A percentile compares a stretch with the other conserved stretches of the same genome.
phyloP scores from a whole-genome alignment of 1,284 basidiomycete species.

The Pterula multifida region DNA sequence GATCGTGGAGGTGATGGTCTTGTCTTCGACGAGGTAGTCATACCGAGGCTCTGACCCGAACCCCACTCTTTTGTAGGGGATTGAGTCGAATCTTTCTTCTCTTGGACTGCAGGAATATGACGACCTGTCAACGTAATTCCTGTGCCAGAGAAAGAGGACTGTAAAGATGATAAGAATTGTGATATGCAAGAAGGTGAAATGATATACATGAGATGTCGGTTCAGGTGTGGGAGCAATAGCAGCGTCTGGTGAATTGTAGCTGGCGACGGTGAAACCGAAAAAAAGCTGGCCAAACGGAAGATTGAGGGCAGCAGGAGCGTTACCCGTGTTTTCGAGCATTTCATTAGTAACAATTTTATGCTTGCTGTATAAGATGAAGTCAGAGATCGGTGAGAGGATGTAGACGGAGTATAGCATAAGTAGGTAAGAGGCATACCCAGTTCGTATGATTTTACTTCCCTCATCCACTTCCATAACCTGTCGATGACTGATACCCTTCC shows the following conservation, averaged over 20 bases:
- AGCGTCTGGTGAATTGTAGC: slow-evolving; percentile 49
- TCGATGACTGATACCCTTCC: slow-evolving; percentile 78
- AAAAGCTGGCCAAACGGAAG: slow-evolving; percentile 90
- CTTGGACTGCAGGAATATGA: slow-evolving; percentile 17
- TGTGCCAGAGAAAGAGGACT: slow-evolving; percentile 33
- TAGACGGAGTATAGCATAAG: slow-evolving; percentile 2
- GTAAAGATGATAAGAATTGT: slow-evolving; percentile 17
- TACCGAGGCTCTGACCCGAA: slow-evolving; percentile 34
- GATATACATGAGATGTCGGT: slow-evolving; percentile 14
- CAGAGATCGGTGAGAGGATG: slow-evolving; percentile 8
- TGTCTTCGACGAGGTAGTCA: slow-evolving; percentile 30
- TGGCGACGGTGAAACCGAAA: slow-evolving; percentile 78
- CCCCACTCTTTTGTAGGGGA: slow-evolving; percentile 16
- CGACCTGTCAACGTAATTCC: slow-evolving; percentile 45
- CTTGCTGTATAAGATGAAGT: slow-evolving; percentile 37
- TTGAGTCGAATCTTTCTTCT: slow-evolving; percentile 29
- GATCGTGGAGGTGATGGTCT: slow-evolving; percentile 17
- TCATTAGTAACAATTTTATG: slow-evolving; percentile 80
- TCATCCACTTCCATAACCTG: slow-evolving; percentile 72
- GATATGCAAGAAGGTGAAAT: slow-evolving; percentile 9
- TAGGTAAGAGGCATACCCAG: slow-evolving; percentile 51
- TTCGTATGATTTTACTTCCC: slow-evolving; percentile 79
- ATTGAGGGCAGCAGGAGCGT: slow-evolving; percentile 83
- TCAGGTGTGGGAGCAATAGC: slow-evolving; percentile 14
- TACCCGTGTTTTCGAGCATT: slow-evolving; percentile 61